Conservation (phyloP, 179 eudicot species). For the Amaranthus tricolor region DNA sequence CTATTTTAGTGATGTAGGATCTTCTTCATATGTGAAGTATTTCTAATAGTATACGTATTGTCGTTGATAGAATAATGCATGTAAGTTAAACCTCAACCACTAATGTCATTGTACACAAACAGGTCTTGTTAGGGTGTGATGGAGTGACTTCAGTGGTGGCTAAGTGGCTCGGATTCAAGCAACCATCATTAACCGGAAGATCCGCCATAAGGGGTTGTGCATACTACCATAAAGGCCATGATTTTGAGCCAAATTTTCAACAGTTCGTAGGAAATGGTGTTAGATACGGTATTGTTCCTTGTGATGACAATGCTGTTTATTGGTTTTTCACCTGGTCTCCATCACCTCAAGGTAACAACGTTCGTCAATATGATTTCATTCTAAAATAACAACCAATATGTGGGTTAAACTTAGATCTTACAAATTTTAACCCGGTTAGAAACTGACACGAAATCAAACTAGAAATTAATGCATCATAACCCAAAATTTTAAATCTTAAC, state of each 20-base stretch:
- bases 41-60: too few relatives aligned
- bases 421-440: too few relatives aligned
- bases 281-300: constrained; percentile 44
- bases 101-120: neutral
- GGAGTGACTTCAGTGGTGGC: constrained; percentile 66
- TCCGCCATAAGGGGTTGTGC: constrained; percentile 45
- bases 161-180: constrained; percentile 40
- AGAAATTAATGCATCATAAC: too few relatives aligned
- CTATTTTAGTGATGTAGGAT: too few relatives aligned
- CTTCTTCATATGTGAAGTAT: too few relatives aligned
- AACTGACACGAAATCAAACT: too few relatives aligned
- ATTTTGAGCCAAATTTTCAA: constrained; percentile 38
- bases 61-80: too few relatives aligned
- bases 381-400: too few relatives aligned
- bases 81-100: neutral
- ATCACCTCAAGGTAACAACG: constrained; percentile 31
- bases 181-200: constrained; percentile 35
- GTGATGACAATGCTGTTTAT: constrained; percentile 35
- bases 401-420: too few relatives aligned
- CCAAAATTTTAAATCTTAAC: too few relatives aligned
- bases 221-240: constrained; percentile 36
- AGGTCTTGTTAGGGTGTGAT: constrained; percentile 54
- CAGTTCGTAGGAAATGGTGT: constrained; percentile 39
- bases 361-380: too few relatives aligned
- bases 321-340: constrained; percentile 52